Evolutionary conservation across 441 rosid species (phyloP).

Genomic region (Biscutella auriculata): DNA sequence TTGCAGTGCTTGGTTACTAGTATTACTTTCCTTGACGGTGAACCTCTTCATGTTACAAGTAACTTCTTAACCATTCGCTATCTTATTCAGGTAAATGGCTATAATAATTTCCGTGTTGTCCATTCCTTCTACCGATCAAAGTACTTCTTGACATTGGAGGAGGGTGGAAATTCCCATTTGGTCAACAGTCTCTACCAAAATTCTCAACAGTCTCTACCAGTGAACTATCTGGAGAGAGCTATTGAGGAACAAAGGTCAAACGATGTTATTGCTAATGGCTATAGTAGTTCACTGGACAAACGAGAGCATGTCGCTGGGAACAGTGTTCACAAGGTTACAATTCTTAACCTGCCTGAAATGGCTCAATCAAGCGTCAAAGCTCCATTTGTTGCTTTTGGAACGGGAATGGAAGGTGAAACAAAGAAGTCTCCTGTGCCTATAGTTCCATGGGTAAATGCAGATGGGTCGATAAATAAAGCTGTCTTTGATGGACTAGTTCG

Average conservation of each 20-base stretch:
- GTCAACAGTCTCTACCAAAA: too few relatives aligned
- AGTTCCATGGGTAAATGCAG: constrained; percentile 88
- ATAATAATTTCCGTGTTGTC: constrained; percentile 52
- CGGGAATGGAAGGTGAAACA: constrained; percentile 20
- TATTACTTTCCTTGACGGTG: neutral
- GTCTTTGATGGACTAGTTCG: constrained; percentile 71
- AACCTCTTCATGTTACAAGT: neutral
- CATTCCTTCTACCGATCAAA: constrained; percentile 78
- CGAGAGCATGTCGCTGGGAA: constrained; percentile 15
- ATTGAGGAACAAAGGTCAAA: constrained; percentile 28
- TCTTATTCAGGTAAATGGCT: constrained; percentile 25
- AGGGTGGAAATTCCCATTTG: constrained; percentile 22
- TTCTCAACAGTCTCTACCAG: constrained; percentile 24
- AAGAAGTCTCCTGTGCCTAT: constrained; percentile 42
- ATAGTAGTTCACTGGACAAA: constrained; percentile 20
- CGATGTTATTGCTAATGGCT: constrained; percentile 11
- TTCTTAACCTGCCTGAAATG: constrained; percentile 80
- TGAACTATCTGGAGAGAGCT: constrained; percentile 26
- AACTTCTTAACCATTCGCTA: neutral
- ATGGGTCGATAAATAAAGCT: constrained; percentile 56
- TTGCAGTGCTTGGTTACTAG: neutral
- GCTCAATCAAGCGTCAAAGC: constrained; percentile 23
- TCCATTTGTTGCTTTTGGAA: constrained; percentile 16
- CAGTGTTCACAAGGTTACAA: constrained; percentile 66
- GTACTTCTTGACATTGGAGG: constrained; percentile 46